These are phyloP conservation scores for Neurospora sp. DNA, from an alignment of 2,329 filamentous ascomycete species.

Conservation along the genomic window DNA sequence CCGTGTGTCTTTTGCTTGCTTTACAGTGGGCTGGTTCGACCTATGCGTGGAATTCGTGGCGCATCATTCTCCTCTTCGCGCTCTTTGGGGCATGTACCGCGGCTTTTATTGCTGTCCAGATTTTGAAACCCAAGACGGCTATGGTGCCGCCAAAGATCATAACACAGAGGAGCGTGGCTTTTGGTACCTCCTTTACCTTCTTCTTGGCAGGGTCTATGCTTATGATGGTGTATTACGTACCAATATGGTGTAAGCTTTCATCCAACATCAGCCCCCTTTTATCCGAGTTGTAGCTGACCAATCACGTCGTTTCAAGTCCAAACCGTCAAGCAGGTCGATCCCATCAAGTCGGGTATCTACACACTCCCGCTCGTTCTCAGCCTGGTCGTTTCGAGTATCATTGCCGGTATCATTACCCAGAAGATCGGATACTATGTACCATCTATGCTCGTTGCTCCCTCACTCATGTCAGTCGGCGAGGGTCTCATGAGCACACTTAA, in stretches of 20 bases:
- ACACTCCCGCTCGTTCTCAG: slow-evolving; percentile 47
- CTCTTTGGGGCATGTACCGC: slow-evolving; percentile 36
- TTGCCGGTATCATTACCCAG: slow-evolving; percentile 38
- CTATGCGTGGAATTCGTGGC: slow-evolving; percentile 42
- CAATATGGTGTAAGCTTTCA: slow-evolving; percentile 40
- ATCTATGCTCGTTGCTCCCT: slow-evolving; percentile 41
- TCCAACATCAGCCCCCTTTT: not conserved
- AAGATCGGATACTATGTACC: slow-evolving; percentile 51
- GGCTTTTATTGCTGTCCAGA: slow-evolving; percentile 41
- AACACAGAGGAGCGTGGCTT: slow-evolving; percentile 42
- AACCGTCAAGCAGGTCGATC: slow-evolving; percentile 40
- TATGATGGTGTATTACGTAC: slow-evolving; percentile 43
- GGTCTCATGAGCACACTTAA: slow-evolving; percentile 49
- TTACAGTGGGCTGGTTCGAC: slow-evolving; percentile 52
- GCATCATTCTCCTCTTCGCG: slow-evolving; percentile 43
- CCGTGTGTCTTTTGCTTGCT: slow-evolving; percentile 50
- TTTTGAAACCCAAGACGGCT: slow-evolving; percentile 43
- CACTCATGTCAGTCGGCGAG: slow-evolving; percentile 39
- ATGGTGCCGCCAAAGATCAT: slow-evolving; percentile 47
- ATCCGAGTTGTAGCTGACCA: slow-evolving; percentile 6
- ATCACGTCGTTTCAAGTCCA: slow-evolving; percentile 31
- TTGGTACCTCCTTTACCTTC: slow-evolving; percentile 35
- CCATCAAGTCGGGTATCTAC: slow-evolving; percentile 46
- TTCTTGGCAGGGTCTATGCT: slow-evolving; percentile 42
- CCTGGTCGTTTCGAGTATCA: slow-evolving; percentile 40